Conservation (phyloP, 176 grass and related monocot genomes). For the Pontederia paniculata region DNA sequence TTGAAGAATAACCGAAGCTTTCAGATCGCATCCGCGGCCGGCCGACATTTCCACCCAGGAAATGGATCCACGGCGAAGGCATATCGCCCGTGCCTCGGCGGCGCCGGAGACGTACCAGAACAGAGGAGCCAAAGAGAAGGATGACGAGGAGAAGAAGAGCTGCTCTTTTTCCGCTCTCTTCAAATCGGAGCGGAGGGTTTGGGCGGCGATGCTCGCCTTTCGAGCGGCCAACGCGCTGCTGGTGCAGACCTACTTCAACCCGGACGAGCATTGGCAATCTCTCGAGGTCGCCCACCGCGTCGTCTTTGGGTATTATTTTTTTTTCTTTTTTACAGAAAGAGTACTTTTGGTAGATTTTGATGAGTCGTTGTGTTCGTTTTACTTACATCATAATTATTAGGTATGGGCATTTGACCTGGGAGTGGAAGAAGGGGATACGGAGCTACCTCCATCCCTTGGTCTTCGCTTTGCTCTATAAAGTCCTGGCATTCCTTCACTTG, state of each 20-base stretch:
- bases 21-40: too few species aligned
- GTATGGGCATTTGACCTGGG: constrained; percentile 89
- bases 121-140: too few species aligned
- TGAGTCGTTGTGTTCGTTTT: neutral
- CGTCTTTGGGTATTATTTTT: constrained; percentile 48
- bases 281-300: constrained; percentile 91
- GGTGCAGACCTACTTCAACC: constrained; percentile 89
- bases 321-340: neutral
- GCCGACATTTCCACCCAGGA: neutral
- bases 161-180: neutral
- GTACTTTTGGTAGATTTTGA: constrained; percentile 8
- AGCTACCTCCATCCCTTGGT: constrained; percentile 74
- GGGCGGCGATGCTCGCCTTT: constrained; percentile 44
- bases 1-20: too few species aligned
- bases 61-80: neutral
- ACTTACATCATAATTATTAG: constrained; percentile 16
- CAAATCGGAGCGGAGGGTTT: constrained; percentile 33
- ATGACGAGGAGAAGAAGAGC: too few species aligned
- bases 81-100: too few species aligned
- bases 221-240: constrained; percentile 59
- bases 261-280: constrained; percentile 88
- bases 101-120: too few species aligned
- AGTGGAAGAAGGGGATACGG: constrained; percentile 74
- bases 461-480: constrained; percentile 59
- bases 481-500: constrained; percentile 55